These are phyloP conservation scores for Bruguiera parviflora DNA, from an alignment of 345 rosid species.

Conservation along the genomic window DNA sequence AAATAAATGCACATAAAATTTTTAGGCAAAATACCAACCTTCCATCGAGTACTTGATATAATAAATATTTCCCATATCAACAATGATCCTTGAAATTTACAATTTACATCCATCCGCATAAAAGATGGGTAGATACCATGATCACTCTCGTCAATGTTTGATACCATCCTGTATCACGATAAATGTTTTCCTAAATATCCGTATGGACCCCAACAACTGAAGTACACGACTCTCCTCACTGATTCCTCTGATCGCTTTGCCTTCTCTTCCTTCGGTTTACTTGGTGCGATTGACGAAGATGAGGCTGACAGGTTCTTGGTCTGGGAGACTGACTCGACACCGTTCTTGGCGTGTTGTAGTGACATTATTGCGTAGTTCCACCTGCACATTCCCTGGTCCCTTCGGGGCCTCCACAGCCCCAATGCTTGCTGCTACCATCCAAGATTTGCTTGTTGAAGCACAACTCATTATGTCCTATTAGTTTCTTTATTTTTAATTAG, in stretches of 20 bases:
- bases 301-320: conserved; percentile 28
- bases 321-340: conserved; percentile 22
- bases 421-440: conserved; percentile 36
- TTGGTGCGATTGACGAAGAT: conserved; percentile 12
- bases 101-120: no score
- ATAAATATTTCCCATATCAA: no score
- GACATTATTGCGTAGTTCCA: conserved; percentile 29
- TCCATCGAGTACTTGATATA: no score
- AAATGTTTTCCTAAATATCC: no score
- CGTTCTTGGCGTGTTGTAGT: conserved; percentile 27
- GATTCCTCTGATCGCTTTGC: conserved; percentile 9
- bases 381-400: conserved; percentile 9
- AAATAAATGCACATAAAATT: no score
- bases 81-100: no score
- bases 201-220: conserved; percentile 14
- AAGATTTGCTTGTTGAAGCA: conserved; percentile 29
- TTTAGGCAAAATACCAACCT: no score
- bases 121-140: no score
- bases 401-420: conserved; percentile 22
- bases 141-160: no score
- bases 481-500: no score
- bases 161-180: no score
- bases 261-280: conserved; percentile 5
- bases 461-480: conserved; percentile 11
- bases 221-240: conserved; percentile 7